Evolutionary conservation across 345 rosid genomes (phyloP).

Genomic region (Adansonia digitata): DNA sequence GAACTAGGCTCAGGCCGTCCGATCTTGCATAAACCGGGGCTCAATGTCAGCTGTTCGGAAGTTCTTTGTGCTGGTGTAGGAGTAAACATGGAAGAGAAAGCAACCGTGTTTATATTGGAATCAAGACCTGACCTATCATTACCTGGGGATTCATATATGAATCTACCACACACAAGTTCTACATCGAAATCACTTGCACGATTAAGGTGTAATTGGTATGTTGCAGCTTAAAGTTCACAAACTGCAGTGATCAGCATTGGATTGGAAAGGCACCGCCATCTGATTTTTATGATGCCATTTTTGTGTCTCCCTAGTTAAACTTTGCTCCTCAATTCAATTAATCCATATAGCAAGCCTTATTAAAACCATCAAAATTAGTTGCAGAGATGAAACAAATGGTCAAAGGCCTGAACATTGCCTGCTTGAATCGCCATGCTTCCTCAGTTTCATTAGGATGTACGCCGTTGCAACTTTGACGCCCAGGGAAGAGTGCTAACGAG

Average conservation of each 20-base stretch:
- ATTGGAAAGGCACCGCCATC: no score
- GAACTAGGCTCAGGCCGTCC: neutral
- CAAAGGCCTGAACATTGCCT: slow-evolving; percentile 16
- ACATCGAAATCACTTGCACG: no score
- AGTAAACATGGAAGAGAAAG: no score
- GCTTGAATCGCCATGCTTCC: slow-evolving; percentile 44
- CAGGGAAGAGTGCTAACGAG: slow-evolving; percentile 68
- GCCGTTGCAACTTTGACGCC: slow-evolving; percentile 84
- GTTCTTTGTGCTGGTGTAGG: no score
- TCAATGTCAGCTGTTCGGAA: neutral
- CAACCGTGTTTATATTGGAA: no score
- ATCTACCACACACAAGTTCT: no score
- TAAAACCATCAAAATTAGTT: neutral
- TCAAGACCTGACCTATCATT: no score
- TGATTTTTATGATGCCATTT: neutral
- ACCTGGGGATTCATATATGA: no score
- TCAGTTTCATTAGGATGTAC: slow-evolving; percentile 66
- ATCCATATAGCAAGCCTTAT: neutral
- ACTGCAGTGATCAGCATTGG: no score
- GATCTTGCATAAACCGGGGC: neutral
- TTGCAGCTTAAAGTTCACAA: no score
- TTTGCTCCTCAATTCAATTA: neutral
- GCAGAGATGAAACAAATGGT: neutral
- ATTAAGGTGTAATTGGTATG: no score
- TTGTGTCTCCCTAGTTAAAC: neutral